phyloP scores from a whole-genome alignment of 352 stramenopile species.

The Pythium biforme region DNA sequence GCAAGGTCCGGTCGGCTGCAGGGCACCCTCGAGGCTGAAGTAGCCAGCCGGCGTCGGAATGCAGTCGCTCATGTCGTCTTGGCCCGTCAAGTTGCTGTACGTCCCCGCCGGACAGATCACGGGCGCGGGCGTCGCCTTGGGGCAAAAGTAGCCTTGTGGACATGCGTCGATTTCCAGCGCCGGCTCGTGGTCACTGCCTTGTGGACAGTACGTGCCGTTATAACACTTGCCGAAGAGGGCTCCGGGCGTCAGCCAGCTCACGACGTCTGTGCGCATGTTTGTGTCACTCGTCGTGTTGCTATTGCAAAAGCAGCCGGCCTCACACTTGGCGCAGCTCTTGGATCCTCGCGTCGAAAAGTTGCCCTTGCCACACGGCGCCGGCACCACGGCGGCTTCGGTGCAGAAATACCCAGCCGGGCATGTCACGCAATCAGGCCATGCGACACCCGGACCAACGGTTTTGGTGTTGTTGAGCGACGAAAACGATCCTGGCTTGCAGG shows the following conservation, averaged over 20 bases:
- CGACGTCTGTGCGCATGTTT: slow-evolving; percentile 56
- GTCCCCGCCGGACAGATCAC: slow-evolving; percentile 82
- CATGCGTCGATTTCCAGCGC: slow-evolving; percentile 69
- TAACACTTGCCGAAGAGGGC: slow-evolving; percentile 79
- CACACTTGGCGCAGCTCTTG: slow-evolving; percentile 55
- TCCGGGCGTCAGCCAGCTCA: slow-evolving; percentile 55
- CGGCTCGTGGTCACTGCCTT: slow-evolving; percentile 66
- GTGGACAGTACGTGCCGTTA: slow-evolving; percentile 85
- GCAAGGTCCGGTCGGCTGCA: slow-evolving; percentile 59
- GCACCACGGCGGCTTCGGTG: slow-evolving; percentile 49
- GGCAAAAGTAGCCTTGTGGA: slow-evolving; percentile 81
- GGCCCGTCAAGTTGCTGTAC: slow-evolving; percentile 80
- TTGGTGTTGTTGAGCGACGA: slow-evolving; percentile 72
- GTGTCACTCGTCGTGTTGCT: slow-evolving; percentile 59
- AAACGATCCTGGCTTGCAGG: slow-evolving; percentile 78
- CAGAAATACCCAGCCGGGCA: slow-evolving; percentile 88
- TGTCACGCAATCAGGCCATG: slow-evolving; percentile 60
- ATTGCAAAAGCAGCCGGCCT: slow-evolving; percentile 81
- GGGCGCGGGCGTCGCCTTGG: slow-evolving; percentile 55
- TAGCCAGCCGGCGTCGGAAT: slow-evolving; percentile 68
- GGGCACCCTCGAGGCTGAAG: slow-evolving; percentile 61
- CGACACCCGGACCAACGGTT: slow-evolving; percentile 46
- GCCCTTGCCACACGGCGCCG: slow-evolving; percentile 71
- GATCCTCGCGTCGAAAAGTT: slow-evolving; percentile 52
- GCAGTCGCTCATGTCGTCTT: slow-evolving; percentile 72